Conservation (phyloP, 2,329 filamentous ascomycete species). For the Botrytis sinoallii region DNA sequence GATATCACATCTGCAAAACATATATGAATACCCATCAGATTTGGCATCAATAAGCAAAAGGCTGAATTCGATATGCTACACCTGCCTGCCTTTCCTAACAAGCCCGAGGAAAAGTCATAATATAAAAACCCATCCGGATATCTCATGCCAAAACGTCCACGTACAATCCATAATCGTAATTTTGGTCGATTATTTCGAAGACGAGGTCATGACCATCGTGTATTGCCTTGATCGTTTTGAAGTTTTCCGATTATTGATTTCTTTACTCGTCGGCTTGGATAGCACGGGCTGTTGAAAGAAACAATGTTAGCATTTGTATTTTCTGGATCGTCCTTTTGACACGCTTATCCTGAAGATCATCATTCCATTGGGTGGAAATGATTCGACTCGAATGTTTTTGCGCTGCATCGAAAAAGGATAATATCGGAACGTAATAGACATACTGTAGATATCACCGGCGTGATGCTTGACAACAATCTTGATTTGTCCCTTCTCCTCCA, state of each 20-base stretch:
- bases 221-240: slow-evolving; percentile 14
- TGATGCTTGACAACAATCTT: slow-evolving; percentile 96
- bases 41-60: slow-evolving; percentile 20
- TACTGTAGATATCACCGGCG: slow-evolving; percentile 98
- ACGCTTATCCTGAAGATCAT: too few relatives aligned
- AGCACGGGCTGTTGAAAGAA: slow-evolving; percentile 52
- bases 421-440: slow-evolving; percentile 34
- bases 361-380: too few relatives aligned
- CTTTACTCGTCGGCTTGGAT: slow-evolving; percentile 50
- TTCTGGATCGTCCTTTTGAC: background rate
- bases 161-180: slow-evolving; percentile 16
- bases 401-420: background rate
- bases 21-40: background rate
- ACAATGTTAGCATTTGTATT: slow-evolving; percentile 7
- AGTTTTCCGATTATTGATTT: slow-evolving; percentile 19
- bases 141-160: slow-evolving; percentile 19
- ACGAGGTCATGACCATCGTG: slow-evolving; percentile 16
- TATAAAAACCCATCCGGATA: slow-evolving; percentile 19
- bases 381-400: background rate
- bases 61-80: slow-evolving; percentile 20
- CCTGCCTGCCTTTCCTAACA: slow-evolving; percentile 20
- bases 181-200: slow-evolving; percentile 12
- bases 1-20: slow-evolving; percentile 1
- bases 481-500: slow-evolving; percentile 98
- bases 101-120: slow-evolving; percentile 20